These are phyloP conservation scores for Coniella lustricola DNA, from an alignment of 2,329 filamentous ascomycete species.

Conservation along the genomic window DNA sequence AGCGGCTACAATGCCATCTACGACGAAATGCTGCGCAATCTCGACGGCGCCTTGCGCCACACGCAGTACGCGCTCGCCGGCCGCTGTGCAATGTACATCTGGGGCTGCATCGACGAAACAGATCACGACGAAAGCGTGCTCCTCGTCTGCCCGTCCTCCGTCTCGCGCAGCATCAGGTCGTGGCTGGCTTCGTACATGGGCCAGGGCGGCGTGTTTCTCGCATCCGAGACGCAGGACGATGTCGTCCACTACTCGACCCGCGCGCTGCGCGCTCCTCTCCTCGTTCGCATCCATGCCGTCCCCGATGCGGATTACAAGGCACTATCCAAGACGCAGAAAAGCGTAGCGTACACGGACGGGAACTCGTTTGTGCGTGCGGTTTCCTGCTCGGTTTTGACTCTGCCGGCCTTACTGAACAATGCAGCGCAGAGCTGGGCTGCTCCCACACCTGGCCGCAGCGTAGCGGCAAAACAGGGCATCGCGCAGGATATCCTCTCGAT, in stretches of 20 bases:
- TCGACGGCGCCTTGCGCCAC: slow-evolving; percentile 34
- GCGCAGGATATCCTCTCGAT: slow-evolving; percentile 30
- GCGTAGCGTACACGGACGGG: neutral
- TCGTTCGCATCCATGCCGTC: slow-evolving; percentile 34
- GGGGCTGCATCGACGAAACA: slow-evolving; percentile 30
- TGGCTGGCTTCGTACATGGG: slow-evolving; percentile 33
- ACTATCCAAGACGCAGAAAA: neutral
- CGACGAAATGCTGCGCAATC: slow-evolving; percentile 30
- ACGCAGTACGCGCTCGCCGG: slow-evolving; percentile 42
- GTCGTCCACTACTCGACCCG: slow-evolving; percentile 37
- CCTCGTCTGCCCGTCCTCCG: slow-evolving; percentile 33
- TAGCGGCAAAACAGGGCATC: slow-evolving; percentile 17
- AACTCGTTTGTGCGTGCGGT: neutral
- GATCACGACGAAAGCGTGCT: slow-evolving; percentile 29
- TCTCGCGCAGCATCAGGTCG: slow-evolving; percentile 28
- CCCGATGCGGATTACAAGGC: slow-evolving; percentile 14
- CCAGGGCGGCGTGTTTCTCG: slow-evolving; percentile 19
- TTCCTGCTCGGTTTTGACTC: slow-evolving; percentile 23
- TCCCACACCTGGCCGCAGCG: neutral
- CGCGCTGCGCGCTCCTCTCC: slow-evolving; percentile 18
- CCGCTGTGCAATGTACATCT: slow-evolving; percentile 35
- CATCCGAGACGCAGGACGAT: slow-evolving; percentile 26
- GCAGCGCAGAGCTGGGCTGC: slow-evolving; percentile 28
- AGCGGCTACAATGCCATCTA: slow-evolving; percentile 19
- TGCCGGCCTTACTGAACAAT: slow-evolving; percentile 28